Percentiles rank a stretch among this genome's conserved stretches.
phyloP scores from a whole-genome alignment of 441 rosid species.

The Kokia cookei region DNA sequence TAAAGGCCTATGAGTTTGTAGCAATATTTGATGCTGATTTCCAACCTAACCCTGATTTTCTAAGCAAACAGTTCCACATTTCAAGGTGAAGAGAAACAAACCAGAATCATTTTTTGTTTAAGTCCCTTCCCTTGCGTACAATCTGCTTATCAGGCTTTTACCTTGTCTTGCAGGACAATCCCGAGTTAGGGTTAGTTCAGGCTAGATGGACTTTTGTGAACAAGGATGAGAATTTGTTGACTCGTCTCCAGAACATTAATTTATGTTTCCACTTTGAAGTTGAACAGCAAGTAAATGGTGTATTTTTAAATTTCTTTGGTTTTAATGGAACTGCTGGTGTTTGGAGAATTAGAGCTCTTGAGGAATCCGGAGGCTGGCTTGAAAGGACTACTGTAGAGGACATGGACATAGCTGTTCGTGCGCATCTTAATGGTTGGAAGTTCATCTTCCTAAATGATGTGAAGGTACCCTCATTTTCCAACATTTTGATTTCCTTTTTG shows the following conservation, averaged over 20 bases:
- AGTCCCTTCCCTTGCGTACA: background rate
- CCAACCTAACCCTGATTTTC: slow-evolving; percentile 78
- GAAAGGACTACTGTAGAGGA: slow-evolving; percentile 94
- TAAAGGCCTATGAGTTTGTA: slow-evolving; percentile 71
- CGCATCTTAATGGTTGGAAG: slow-evolving; percentile 94
- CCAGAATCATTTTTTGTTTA: background rate
- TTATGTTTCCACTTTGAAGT: slow-evolving; percentile 92
- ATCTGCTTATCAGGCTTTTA: background rate
- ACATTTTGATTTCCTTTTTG: background rate
- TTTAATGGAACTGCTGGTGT: slow-evolving; percentile 98
- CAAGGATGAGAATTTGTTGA: slow-evolving; percentile 86
- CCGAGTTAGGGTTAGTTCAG: slow-evolving; percentile 85
- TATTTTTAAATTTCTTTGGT: slow-evolving; percentile 86
- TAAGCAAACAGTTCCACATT: slow-evolving; percentile 77
- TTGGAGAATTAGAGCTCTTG: slow-evolving; percentile 91
- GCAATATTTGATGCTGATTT: slow-evolving; percentile 94
- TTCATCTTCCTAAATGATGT: slow-evolving; percentile 88
- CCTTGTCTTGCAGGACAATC: slow-evolving; percentile 52
- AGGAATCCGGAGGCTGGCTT: slow-evolving; percentile 95
- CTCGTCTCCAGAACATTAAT: slow-evolving; percentile 88
- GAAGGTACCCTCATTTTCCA: slow-evolving; percentile 43
- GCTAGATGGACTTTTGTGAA: slow-evolving; percentile 93
- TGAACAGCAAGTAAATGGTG: slow-evolving; percentile 89
- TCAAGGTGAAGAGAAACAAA: slow-evolving; percentile 48
- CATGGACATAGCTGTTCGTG: slow-evolving; percentile 96